These are phyloP conservation scores for Aurantiochytrium sp. DNA, from an alignment of 108 stramenopile genomes.

Conservation along the genomic window DNA sequence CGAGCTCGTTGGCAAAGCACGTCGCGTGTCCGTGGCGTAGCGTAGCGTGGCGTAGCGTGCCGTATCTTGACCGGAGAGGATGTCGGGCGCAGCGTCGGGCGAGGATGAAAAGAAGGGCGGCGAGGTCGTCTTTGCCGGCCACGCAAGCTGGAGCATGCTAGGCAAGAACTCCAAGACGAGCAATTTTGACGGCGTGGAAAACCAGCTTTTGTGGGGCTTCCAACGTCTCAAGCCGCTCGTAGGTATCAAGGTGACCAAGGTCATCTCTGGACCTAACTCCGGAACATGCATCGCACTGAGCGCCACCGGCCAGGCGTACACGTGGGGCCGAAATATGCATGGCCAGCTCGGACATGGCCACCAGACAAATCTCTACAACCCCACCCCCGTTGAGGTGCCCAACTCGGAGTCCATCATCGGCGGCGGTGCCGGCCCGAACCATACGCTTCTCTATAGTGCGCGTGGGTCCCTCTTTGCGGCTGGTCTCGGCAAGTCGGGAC, in stretches of 20 bases:
- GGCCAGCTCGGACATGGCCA: slow-evolving; percentile 53
- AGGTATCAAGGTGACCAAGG: not conserved
- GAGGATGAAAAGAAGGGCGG: too few species aligned
- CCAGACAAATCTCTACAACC: slow-evolving; percentile 28
- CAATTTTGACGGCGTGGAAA: slow-evolving; percentile 3
- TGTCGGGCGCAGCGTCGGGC: too few species aligned
- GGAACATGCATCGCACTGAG: slow-evolving; percentile 24
- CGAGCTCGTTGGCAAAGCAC: too few species aligned
- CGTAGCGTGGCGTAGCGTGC: too few species aligned
- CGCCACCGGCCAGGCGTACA: slow-evolving; percentile 36
- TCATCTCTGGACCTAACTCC: not conserved
- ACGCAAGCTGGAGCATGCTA: not conserved
- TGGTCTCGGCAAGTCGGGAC: not conserved
- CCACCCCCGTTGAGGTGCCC: not conserved
- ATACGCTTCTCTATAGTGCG: not conserved
- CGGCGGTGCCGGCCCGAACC: not conserved
- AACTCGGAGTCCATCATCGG: not conserved
- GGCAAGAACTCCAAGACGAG: not conserved
- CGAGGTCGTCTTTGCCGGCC: not conserved
- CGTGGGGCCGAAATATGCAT: slow-evolving; percentile 42
- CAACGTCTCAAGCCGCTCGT: not conserved
- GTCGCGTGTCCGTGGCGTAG: too few species aligned
- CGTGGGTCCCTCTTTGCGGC: not conserved
- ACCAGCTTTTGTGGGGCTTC: slow-evolving; percentile 11
- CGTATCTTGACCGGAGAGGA: too few species aligned